phyloP scores from a whole-genome alignment of 2,329 filamentous ascomycete species.

The Pseudocercospora crystallina region DNA sequence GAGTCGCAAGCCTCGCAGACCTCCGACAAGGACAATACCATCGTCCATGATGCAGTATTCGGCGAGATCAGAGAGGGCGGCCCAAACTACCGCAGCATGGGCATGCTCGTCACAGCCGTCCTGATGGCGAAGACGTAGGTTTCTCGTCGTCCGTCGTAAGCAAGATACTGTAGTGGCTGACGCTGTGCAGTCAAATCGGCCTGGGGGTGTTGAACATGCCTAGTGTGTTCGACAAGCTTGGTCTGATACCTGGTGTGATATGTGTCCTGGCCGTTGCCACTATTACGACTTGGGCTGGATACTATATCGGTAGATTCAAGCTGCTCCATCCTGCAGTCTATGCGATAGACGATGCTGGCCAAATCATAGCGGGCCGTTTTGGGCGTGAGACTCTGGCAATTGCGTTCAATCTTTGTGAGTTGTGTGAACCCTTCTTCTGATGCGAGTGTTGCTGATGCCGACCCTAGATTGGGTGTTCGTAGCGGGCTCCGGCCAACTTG shows the following conservation, averaged over 20 bases:
- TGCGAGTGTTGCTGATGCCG: conserved; percentile 1
- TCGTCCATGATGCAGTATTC: conserved; percentile 16
- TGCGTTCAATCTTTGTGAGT: conserved; percentile 21
- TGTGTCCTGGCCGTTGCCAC: conserved; percentile 40
- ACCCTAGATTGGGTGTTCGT: conserved; percentile 25
- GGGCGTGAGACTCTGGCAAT: conserved; percentile 50
- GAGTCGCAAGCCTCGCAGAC: too few relatives aligned
- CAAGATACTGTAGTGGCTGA: too few relatives aligned
- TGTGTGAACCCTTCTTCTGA: not conserved
- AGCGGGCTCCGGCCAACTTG: conserved; percentile 38
- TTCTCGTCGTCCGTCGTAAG: too few relatives aligned
- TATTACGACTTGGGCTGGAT: conserved; percentile 52
- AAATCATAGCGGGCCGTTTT: conserved; percentile 53
- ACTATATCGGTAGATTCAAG: conserved; percentile 53
- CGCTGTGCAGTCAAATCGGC: conserved; percentile 46
- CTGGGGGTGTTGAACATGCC: conserved; percentile 51
- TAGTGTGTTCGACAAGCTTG: conserved; percentile 41
- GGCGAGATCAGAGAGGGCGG: conserved; percentile 17
- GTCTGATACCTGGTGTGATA: conserved; percentile 50
- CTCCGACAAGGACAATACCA: too few relatives aligned
- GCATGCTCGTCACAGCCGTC: conserved; percentile 34
- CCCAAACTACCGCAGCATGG: conserved; percentile 36
- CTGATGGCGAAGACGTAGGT: conserved; percentile 52
- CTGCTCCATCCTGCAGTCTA: conserved; percentile 55
- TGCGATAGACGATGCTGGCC: conserved; percentile 57